Conservation (phyloP, 2,329 filamentous ascomycete genomes). For the Claviceps maximensis region DNA sequence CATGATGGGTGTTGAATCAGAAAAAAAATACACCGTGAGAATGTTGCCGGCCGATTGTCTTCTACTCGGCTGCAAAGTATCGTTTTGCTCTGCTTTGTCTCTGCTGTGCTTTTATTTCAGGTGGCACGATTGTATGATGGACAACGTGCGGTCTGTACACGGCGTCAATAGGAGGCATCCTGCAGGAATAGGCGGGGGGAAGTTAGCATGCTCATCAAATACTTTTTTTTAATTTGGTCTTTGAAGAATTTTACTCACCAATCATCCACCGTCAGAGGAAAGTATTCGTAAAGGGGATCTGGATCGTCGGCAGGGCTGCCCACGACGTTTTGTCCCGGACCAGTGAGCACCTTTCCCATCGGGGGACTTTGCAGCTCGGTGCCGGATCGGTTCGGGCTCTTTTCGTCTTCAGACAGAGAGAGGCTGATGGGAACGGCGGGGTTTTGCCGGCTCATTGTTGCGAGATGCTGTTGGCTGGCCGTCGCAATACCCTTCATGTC, state of each 20-base stretch:
- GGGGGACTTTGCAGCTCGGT: constrained; percentile 39
- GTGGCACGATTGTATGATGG: constrained; percentile 65
- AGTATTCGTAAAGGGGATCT: constrained; percentile 87
- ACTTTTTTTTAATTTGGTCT: no score
- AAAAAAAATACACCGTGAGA: no score
- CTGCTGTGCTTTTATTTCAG: constrained; percentile 57
- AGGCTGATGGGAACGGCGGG: constrained; percentile 33
- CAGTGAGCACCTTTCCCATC: constrained; percentile 25
- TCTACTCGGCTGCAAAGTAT: constrained; percentile 54
- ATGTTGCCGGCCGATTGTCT: neutral
- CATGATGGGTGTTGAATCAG: neutral
- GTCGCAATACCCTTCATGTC: constrained; percentile 20
- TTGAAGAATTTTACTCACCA: constrained; percentile 36
- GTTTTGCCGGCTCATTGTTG: constrained; percentile 14
- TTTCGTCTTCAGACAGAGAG: constrained; percentile 47
- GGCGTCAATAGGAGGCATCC: constrained; percentile 79
- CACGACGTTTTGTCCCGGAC: constrained; percentile 25
- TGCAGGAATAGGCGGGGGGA: constrained; percentile 11
- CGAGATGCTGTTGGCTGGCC: constrained; percentile 10
- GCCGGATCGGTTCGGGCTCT: constrained; percentile 38
- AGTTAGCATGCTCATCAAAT: neutral
- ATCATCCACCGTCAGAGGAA: constrained; percentile 79
- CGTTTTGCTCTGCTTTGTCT: constrained; percentile 53
- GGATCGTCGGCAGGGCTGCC: constrained; percentile 61
- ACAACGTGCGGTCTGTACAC: constrained; percentile 88